Evolutionary conservation across 495 filamentous ascomycete species (phyloP).

Genomic region (Podospora pseudoanserina): DNA sequence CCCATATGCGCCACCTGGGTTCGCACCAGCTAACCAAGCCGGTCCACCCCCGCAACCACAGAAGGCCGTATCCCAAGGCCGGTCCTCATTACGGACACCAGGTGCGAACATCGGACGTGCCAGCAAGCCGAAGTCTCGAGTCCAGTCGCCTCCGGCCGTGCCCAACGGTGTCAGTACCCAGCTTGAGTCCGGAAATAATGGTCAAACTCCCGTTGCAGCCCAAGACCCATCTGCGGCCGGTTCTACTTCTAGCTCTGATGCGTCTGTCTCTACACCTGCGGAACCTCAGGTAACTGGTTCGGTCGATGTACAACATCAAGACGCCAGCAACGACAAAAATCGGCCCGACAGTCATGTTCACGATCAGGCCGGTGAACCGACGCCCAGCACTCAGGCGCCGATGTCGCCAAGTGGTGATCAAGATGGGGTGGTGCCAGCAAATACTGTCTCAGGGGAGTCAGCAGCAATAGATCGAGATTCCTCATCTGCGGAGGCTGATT

Average conservation of each 20-base stretch:
- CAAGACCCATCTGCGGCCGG: background rate
- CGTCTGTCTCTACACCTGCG: background rate
- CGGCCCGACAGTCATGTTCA: background rate
- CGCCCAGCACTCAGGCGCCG: background rate
- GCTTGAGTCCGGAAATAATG: background rate
- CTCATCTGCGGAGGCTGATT: background rate
- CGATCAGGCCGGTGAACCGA: background rate
- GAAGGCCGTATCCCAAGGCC: background rate
- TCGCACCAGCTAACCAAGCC: background rate
- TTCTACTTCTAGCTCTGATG: background rate
- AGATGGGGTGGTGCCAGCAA: background rate
- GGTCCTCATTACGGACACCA: background rate
- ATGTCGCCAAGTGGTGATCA: background rate
- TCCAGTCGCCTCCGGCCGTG: background rate
- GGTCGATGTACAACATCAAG: background rate
- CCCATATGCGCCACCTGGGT: constrained; percentile 10
- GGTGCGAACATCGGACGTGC: background rate
- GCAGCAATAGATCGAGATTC: background rate
- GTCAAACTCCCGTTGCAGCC: background rate
- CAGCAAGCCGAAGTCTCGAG: background rate
- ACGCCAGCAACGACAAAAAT: background rate
- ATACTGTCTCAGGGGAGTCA: background rate
- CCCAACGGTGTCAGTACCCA: background rate
- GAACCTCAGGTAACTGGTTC: background rate
- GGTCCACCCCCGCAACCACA: constrained; percentile 2